These are phyloP conservation scores for Pseudocercospora ulei DNA, from an alignment of 2,329 filamentous ascomycete species.

Conservation along the genomic window DNA sequence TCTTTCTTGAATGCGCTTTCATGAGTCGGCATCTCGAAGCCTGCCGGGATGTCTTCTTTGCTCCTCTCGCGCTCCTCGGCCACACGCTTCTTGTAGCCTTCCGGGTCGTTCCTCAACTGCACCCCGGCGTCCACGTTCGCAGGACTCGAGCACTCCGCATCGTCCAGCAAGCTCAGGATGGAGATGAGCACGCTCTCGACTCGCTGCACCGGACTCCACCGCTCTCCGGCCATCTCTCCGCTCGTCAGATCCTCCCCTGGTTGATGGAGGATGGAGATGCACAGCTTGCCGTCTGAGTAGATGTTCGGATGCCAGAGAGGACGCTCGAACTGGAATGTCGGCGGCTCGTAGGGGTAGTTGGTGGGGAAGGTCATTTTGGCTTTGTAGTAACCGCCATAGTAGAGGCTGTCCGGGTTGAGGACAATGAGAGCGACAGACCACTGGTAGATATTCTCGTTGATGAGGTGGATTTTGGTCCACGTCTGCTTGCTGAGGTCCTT, in stretches of 20 bases:
- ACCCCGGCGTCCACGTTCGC: slow-evolving; percentile 92
- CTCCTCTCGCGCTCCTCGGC: slow-evolving; percentile 60
- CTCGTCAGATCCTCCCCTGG: slow-evolving; percentile 90
- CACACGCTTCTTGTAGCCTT: slow-evolving; percentile 60
- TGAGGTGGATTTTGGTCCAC: slow-evolving; percentile 83
- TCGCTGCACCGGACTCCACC: slow-evolving; percentile 88
- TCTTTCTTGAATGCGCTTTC: slow-evolving; percentile 52
- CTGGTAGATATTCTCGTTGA: slow-evolving; percentile 71
- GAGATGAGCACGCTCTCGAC: slow-evolving; percentile 92
- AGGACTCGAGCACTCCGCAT: slow-evolving; percentile 84
- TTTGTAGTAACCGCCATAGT: slow-evolving; percentile 89
- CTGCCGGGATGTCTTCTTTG: slow-evolving; percentile 67
- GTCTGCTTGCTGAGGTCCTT: slow-evolving; percentile 74
- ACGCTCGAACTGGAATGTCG: slow-evolving; percentile 74
- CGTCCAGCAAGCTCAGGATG: slow-evolving; percentile 81
- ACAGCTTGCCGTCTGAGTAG: slow-evolving; percentile 79
- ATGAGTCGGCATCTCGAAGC: slow-evolving; percentile 70
- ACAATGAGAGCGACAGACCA: slow-evolving; percentile 88
- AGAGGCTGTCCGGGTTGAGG: slow-evolving; percentile 81
- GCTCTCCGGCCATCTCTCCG: slow-evolving; percentile 78
- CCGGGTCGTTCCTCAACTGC: slow-evolving; percentile 64
- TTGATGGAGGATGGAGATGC: slow-evolving; percentile 90
- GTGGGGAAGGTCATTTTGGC: slow-evolving; percentile 76
- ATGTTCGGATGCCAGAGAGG: slow-evolving; percentile 89
- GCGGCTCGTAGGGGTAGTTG: slow-evolving; percentile 84